Evolutionary conservation across 768 basidiomycete species (phyloP).

Genomic region (Leccinum incarnatum): DNA sequence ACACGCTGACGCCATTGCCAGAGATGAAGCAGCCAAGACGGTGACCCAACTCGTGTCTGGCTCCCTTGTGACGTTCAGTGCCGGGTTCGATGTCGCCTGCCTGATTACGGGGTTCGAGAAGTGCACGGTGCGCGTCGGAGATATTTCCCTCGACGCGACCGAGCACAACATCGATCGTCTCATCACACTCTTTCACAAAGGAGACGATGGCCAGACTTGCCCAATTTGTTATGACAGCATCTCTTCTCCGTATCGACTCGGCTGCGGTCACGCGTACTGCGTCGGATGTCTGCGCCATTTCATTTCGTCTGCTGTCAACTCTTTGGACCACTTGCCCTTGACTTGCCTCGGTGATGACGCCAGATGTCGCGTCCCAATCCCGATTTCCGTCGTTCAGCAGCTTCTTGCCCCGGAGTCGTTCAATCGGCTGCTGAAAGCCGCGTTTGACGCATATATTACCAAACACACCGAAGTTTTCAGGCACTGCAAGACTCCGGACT

Average conservation of each 20-base stretch:
- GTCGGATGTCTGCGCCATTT: slow-evolving; percentile 56
- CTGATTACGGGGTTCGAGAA: slow-evolving; percentile 53
- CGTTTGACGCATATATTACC: slow-evolving; percentile 57
- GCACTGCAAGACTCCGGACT: slow-evolving; percentile 79
- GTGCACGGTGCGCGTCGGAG: slow-evolving; percentile 44
- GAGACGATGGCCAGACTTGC: slow-evolving; percentile 32
- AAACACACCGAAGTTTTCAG: slow-evolving; percentile 57
- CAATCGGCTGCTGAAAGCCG: slow-evolving; percentile 51
- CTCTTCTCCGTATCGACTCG: slow-evolving; percentile 45
- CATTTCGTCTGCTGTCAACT: slow-evolving; percentile 51
- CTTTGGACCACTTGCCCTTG: slow-evolving; percentile 57
- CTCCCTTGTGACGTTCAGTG: slow-evolving; percentile 47
- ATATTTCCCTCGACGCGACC: slow-evolving; percentile 42
- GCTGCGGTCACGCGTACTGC: slow-evolving; percentile 70
- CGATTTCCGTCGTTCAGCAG: slow-evolving; percentile 49
- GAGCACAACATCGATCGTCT: slow-evolving; percentile 42
- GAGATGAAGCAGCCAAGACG: slow-evolving; percentile 42
- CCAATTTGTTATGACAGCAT: slow-evolving; percentile 52
- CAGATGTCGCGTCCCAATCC: slow-evolving; percentile 51
- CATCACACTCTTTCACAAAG: slow-evolving; percentile 40
- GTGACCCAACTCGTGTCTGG: slow-evolving; percentile 44
- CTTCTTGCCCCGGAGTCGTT: slow-evolving; percentile 53
- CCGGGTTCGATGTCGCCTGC: slow-evolving; percentile 46
- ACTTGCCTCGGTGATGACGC: slow-evolving; percentile 66
- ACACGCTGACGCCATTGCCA: slow-evolving; percentile 11